Percentiles rank a stretch among this genome's conserved stretches.
Conservation (phyloP, 768 basidiomycete genomes). For the Infundibulicybe gibba region DNA sequence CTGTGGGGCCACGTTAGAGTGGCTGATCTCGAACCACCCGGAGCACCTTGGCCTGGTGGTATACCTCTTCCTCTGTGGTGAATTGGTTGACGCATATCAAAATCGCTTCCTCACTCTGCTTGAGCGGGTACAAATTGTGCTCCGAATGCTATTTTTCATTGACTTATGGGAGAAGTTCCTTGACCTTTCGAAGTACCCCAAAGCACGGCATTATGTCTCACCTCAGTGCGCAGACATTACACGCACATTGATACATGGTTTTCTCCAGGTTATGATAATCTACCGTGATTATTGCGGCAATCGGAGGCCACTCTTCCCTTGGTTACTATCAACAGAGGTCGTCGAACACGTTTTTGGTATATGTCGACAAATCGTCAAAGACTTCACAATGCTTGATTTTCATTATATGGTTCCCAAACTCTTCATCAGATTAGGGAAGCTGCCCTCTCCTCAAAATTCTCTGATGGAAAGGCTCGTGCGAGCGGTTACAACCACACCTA, state of each 20-base stretch:
- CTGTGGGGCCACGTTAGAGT: slow-evolving; percentile 20
- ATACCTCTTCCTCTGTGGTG: slow-evolving; percentile 35
- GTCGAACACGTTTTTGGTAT: slow-evolving; percentile 31
- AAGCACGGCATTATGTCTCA: slow-evolving; percentile 24
- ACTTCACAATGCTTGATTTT: slow-evolving; percentile 30
- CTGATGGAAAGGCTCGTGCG: slow-evolving; percentile 15
- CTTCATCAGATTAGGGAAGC: slow-evolving; percentile 17
- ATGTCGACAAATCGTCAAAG: slow-evolving; percentile 21
- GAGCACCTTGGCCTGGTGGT: slow-evolving; percentile 18
- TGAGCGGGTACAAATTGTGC: slow-evolving; percentile 24
- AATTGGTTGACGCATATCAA: slow-evolving; percentile 32
- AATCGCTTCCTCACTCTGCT: slow-evolving; percentile 19
- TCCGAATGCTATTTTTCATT: slow-evolving; percentile 24
- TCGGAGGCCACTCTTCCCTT: slow-evolving; percentile 22
- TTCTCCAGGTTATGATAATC: slow-evolving; percentile 24
- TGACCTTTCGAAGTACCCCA: slow-evolving; percentile 11
- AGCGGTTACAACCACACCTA: slow-evolving; percentile 24
- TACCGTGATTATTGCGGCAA: slow-evolving; percentile 27
- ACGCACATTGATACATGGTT: slow-evolving; percentile 23
- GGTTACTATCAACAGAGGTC: slow-evolving; percentile 24
- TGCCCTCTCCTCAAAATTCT: slow-evolving; percentile 3
- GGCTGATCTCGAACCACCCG: slow-evolving; percentile 10
- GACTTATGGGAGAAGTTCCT: slow-evolving; percentile 22
- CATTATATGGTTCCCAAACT: slow-evolving; percentile 22
- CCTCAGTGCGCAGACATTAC: slow-evolving; percentile 26